A percentile compares a stretch with the other conserved stretches of the same genome.
Conservation (phyloP, 306 rosid genomes). For the Vigna angularis region DNA sequence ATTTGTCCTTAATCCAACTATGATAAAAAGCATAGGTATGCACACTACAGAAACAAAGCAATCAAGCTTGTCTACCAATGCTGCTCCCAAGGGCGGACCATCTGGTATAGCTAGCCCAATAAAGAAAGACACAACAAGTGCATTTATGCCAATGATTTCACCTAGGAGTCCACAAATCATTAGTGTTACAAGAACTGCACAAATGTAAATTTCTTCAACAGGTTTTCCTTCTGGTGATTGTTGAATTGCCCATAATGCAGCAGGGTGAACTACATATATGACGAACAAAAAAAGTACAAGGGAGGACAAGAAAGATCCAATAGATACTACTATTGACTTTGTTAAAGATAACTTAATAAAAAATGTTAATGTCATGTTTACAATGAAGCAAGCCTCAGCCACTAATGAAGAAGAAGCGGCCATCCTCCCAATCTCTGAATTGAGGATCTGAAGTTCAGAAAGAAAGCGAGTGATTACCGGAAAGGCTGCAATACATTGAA, state of each 20-base stretch:
- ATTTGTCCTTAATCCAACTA: constrained; percentile 55
- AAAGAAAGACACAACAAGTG: constrained; percentile 50
- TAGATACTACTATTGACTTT: constrained; percentile 44
- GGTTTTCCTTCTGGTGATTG: constrained; percentile 68
- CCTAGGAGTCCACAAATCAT: constrained; percentile 52
- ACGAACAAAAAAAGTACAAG: constrained; percentile 47
- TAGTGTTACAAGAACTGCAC: constrained; percentile 45
- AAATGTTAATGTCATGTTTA: constrained; percentile 37
- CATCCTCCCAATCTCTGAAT: constrained; percentile 69
- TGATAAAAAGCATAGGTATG: constrained; percentile 53
- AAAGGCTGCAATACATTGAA: constrained; percentile 57
- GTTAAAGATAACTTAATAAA: constrained; percentile 36
- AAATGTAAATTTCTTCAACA: constrained; percentile 55
- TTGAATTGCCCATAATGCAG: constrained; percentile 52
- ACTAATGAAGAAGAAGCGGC: constrained; percentile 66
- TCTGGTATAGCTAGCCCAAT: constrained; percentile 73
- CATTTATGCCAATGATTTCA: constrained; percentile 56
- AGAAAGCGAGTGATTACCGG: constrained; percentile 61
- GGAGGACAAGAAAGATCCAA: constrained; percentile 46
- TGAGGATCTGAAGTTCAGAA: constrained; percentile 61
- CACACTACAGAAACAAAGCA: constrained; percentile 58
- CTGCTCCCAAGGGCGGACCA: constrained; percentile 74
- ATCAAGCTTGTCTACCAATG: constrained; percentile 63
- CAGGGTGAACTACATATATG: constrained; percentile 55
- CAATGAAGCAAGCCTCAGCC: constrained; percentile 48